Percentiles rank a stretch among this genome's conserved stretches.
phyloP scores from a whole-genome alignment of 768 basidiomycete species.

The Termitomyces sp. region DNA sequence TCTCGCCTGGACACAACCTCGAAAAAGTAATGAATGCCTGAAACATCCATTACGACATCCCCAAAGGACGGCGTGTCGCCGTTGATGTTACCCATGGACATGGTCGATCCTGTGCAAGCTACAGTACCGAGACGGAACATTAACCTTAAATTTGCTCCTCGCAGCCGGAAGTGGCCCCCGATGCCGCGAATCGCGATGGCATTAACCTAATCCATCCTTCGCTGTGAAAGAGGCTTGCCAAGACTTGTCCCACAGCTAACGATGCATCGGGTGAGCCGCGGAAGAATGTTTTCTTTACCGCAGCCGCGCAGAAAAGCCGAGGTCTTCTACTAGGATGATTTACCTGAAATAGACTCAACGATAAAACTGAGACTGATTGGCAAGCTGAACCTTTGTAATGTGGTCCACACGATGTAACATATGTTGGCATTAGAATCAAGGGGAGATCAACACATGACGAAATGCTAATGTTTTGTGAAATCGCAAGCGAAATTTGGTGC shows the following conservation, averaged over 20 bases:
- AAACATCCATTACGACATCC: constrained; percentile 1
- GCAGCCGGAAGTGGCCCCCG: background rate
- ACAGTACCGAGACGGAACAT: constrained; percentile 4
- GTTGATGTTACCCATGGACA: background rate
- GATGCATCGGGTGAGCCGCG: background rate
- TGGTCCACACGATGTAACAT: background rate
- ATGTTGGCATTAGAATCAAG: background rate
- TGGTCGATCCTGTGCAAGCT: background rate
- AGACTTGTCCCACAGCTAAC: background rate
- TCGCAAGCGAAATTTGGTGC: too few species aligned
- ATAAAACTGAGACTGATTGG: background rate
- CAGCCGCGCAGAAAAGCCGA: background rate
- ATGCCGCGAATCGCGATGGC: background rate
- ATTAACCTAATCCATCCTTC: background rate
- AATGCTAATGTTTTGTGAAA: background rate
- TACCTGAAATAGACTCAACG: background rate
- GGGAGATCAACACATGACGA: background rate
- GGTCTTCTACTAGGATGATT: background rate
- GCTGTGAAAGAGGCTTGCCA: background rate
- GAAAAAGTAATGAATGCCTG: background rate
- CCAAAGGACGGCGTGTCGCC: constrained; percentile 5
- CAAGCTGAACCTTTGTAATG: background rate
- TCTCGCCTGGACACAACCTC: background rate
- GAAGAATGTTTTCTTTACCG: background rate
- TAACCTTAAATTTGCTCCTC: background rate